Evolutionary conservation across 495 filamentous ascomycete species (phyloP), one percentile per base, ranked within the genome.

Genomic region (Aspergillus taichungensis): DNA sequence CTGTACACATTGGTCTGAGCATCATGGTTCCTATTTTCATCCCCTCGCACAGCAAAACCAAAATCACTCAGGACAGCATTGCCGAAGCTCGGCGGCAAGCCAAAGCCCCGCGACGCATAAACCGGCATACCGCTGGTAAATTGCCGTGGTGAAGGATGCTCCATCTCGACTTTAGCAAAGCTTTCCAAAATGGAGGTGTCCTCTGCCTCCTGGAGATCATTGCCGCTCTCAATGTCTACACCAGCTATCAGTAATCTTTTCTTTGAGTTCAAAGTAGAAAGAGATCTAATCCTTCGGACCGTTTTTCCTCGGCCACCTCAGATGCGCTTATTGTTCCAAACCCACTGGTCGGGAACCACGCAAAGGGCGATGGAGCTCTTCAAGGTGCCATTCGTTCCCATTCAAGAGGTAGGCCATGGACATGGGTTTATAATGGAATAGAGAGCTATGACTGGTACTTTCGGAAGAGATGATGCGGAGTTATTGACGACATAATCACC

Each of bases 1-100:
- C 70, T 47, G 43, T 75, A 76, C 8, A 67, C 18, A 37, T 70
- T 52, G 0, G 74, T 63, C 48, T 68, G 59, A 47, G 58, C 52
- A 56, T 63, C 43, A 36, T 62, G 49, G 46, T 59, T 55, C 14
- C 53, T 36, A 32, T 30, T 52, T 30, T 60, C 45, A 37, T 67
- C 56, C 41, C 61, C 64, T 29, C 80, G 84, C 58, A 86, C 79
- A 3, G 87, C 87, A 10, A 88, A 73, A 37, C 87, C 88, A 63
- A 94, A 92, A 69, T 92, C 88, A 71, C 91, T 88, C 47, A 62
- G 42, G 4, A 63, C 38, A 33, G 55, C 62, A 13, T 40, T 36
- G 34, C 51, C 56, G 51, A 59, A 53, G 33, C 49, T 28, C 32
- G 51, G 53, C 30, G 55, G 62, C n/a, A 64, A 50, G 34, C 61